phyloP scores from a whole-genome alignment of 2,329 filamentous ascomycete genomes.

The Ophiosphaerella korrae region DNA sequence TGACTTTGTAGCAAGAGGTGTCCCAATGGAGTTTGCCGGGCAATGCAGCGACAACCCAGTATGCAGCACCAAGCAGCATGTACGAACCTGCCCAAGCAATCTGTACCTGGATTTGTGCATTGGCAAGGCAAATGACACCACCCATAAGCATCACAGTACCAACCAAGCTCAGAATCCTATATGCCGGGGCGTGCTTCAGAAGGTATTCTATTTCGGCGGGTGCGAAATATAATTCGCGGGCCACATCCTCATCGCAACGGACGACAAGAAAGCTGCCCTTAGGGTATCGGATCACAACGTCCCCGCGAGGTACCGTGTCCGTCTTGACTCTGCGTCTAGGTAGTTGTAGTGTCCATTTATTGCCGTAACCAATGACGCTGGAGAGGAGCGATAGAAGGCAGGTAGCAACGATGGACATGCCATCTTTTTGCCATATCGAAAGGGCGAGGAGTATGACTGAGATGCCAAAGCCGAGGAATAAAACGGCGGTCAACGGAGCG shows the following conservation, averaged over 20 bases:
- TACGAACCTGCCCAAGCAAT: conserved; percentile 57
- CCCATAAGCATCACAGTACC: conserved; percentile 60
- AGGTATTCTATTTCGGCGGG: conserved; percentile 57
- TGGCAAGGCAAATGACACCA: conserved; percentile 58
- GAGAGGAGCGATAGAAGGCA: conserved; percentile 56
- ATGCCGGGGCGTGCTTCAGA: conserved; percentile 47
- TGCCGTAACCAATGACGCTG: conserved; percentile 55
- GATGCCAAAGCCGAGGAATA: conserved; percentile 52
- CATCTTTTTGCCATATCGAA: conserved; percentile 54
- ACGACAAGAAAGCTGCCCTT: conserved; percentile 58
- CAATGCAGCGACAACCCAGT: conserved; percentile 59
- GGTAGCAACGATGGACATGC: conserved; percentile 57
- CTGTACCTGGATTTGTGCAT: conserved; percentile 54
- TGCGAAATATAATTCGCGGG: conserved; percentile 58
- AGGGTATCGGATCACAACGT: conserved; percentile 57
- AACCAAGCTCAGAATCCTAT: conserved; percentile 55
- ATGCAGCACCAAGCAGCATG: conserved; percentile 55
- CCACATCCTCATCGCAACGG: conserved; percentile 56
- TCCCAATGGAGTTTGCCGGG: conserved; percentile 56
- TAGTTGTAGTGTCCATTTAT: conserved; percentile 56
- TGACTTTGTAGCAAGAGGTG: conserved; percentile 51
- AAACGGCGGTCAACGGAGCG: conserved; percentile 53
- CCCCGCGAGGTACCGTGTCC: conserved; percentile 44
- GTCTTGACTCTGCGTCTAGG: conserved; percentile 42
- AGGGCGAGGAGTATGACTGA: conserved; percentile 51